Evolutionary conservation across 176 grass and related monocot species (phyloP), one percentile per base, ranked within the genome.

Genomic region (Pontederia crassipes): DNA sequence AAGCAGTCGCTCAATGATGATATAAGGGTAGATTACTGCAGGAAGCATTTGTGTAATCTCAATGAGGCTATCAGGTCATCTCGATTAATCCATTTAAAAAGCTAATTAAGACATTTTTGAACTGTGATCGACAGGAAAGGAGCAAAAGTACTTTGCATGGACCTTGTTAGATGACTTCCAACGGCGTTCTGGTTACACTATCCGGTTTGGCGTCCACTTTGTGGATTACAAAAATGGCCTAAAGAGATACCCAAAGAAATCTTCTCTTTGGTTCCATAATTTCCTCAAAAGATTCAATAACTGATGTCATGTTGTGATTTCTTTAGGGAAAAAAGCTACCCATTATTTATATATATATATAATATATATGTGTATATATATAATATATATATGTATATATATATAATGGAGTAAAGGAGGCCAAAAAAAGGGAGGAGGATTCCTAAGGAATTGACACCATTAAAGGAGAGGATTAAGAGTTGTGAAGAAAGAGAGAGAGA

Each of bases 81-180:
- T 40, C 2, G 32, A 40, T 40, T 40, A 40, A 40, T 40, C 6
- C 2, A 7, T 40, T 40, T 40, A 40, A 40, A 40, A 1, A 40
- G 47, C 35, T 24, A 24, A 24, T 24, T 63, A 54, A 9, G 20
- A 64, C 57, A 24, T 24, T 14, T 24, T 24, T 56, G 24, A 15
- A 17, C 29, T 24, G 20, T 24, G 20, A 24, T 24, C 20, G 20
- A 54, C 45, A 79, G 75, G 82, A 12, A 79, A 28, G 83, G 83
- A 50, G 82, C 68, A 6, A 75, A 90, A 9, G 79, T 90, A 90
- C 52, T 91, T 82, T 62, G 61, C 78, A 2, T 90, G 86, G 86
- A 85, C 72, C 0, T 81, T 86, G 28, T 79, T 91, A 73, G 87
- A 91, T 72, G 71, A 72, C 72, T 91, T 80, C 55, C 79, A 91